phyloP scores from a whole-genome alignment of 768 basidiomycete genomes.

The Porphyrellus cyaneotinctus region DNA sequence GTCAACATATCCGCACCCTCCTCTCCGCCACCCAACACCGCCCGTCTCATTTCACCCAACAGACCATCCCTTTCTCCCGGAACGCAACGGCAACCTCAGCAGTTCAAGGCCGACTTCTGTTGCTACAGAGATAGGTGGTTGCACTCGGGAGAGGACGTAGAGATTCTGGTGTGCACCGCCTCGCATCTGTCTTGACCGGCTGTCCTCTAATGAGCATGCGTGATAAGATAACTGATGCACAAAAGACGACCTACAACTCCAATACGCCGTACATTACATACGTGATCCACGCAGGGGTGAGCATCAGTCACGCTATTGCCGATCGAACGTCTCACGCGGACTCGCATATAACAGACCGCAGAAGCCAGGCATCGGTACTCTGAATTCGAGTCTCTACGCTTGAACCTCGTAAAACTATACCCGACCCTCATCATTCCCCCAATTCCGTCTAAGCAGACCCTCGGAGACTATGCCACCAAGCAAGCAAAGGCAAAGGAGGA shows the following conservation, averaged over 20 bases:
- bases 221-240: conserved; percentile 85
- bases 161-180: conserved; percentile 59
- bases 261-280: conserved; percentile 91
- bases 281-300: conserved; percentile 84
- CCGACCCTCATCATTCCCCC: conserved; percentile 97
- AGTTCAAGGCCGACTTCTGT: conserved; percentile 75
- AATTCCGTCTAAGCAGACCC: conserved; percentile 93
- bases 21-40: conserved; percentile 46
- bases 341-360: conserved; percentile 50
- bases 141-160: conserved; percentile 78
- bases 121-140: conserved; percentile 71
- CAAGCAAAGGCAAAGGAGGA: conserved; percentile 97
- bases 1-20: conserved; percentile 47
- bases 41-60: conserved; percentile 49
- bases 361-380: conserved; percentile 92
- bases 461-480: conserved; percentile 96
- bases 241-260: conserved; percentile 90
- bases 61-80: conserved; percentile 51
- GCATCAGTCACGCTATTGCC: conserved; percentile 16
- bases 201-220: conserved; percentile 7
- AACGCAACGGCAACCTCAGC: conserved; percentile 48
- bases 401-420: conserved; percentile 80
- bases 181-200: background rate
- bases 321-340: conserved; percentile 5
- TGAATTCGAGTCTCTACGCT: conserved; percentile 91